These are phyloP conservation scores for Tilletia setariae DNA, from an alignment of 1,284 basidiomycete species.

Conservation along the genomic window DNA sequence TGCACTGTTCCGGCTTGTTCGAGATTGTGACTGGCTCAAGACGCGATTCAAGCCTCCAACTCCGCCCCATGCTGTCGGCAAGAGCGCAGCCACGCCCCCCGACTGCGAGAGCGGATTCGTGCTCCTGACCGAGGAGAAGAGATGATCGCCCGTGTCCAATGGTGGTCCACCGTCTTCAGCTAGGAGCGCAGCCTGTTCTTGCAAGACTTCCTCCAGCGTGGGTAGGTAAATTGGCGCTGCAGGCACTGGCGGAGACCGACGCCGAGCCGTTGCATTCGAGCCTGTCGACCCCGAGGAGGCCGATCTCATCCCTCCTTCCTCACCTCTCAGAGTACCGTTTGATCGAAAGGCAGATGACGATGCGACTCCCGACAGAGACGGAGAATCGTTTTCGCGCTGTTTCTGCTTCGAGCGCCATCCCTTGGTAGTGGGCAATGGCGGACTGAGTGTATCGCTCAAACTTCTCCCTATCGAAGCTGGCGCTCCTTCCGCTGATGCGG, in stretches of 20 bases:
- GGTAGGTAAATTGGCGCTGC: constrained; percentile 44
- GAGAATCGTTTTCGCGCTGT: constrained; percentile 27
- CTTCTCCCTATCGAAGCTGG: background rate
- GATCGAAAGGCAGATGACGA: background rate
- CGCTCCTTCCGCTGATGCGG: background rate
- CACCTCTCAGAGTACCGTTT: background rate
- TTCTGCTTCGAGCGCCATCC: constrained; percentile 41
- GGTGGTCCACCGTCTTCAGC: constrained; percentile 33
- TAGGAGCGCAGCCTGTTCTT: constrained; percentile 40
- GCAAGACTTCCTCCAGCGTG: constrained; percentile 50
- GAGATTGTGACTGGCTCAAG: background rate
- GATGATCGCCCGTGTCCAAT: background rate
- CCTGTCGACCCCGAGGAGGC: constrained; percentile 1
- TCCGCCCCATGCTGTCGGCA: background rate
- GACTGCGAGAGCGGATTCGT: background rate
- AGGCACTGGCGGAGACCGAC: constrained; percentile 35
- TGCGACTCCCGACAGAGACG: constrained; percentile 5
- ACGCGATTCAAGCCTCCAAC: background rate
- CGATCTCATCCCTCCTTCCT: background rate
- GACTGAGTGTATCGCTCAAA: constrained; percentile 19
- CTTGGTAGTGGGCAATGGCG: constrained; percentile 23
- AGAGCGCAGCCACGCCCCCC: constrained; percentile 6
- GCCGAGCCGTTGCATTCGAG: background rate
- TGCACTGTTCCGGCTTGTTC: too few species aligned
- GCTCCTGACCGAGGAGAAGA: background rate